Evolutionary conservation across 2,329 filamentous ascomycete species (phyloP).

Genomic region (Alternaria brassicae): DNA sequence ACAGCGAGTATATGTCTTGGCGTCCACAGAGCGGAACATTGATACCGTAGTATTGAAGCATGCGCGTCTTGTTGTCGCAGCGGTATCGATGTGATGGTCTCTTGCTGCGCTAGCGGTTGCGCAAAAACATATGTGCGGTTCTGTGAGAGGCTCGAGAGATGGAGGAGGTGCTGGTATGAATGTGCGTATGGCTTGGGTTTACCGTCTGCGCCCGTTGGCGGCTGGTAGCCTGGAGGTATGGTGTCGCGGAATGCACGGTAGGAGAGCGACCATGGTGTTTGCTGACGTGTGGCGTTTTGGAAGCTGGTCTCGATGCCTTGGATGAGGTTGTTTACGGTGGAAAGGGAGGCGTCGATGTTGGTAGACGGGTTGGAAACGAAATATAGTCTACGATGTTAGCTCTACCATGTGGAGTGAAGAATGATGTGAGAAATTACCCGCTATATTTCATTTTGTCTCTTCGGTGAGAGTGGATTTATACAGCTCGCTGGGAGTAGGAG

Average conservation of each 20-base stretch:
- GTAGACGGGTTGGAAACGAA: constrained; percentile 40
- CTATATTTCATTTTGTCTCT: constrained; percentile 28
- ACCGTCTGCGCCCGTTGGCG: constrained; percentile 19
- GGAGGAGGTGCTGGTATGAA: constrained; percentile 42
- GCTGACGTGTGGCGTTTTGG: constrained; percentile 26
- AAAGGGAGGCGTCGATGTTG: constrained; percentile 32
- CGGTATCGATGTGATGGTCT: constrained; percentile 34
- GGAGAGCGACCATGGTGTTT: constrained; percentile 37
- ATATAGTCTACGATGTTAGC: constrained; percentile 35
- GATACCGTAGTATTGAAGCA: constrained; percentile 24
- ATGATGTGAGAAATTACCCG: constrained; percentile 15
- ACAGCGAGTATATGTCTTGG: constrained; percentile 34
- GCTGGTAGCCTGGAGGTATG: constrained; percentile 24
- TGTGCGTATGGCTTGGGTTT: constrained; percentile 26
- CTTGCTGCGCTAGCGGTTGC: constrained; percentile 24
- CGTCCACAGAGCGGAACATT: constrained; percentile 39
- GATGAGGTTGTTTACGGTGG: constrained; percentile 30
- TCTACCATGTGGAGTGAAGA: not conserved
- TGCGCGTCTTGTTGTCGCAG: constrained; percentile 32
- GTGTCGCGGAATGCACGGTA: constrained; percentile 46
- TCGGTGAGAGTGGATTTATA: not conserved
- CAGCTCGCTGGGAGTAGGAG: not conserved
- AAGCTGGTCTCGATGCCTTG: constrained; percentile 39
- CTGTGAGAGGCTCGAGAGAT: constrained; percentile 31
- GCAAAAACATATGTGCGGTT: constrained; percentile 35